Conservation (phyloP, 176 grass and related monocot species). For the Neostapfia colusana region DNA sequence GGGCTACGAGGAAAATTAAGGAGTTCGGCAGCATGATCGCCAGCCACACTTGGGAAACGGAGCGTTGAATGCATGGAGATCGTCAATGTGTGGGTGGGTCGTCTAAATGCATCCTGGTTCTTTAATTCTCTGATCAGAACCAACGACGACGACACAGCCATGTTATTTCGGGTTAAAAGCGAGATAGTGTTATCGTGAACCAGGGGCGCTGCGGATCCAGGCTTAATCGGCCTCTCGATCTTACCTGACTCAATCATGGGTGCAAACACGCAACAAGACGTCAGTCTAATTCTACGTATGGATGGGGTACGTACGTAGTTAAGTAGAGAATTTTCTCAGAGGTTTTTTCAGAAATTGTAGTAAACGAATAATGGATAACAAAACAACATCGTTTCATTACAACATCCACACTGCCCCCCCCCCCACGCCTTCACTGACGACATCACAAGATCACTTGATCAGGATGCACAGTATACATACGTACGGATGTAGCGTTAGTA, state of each 20-base stretch:
- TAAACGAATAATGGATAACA: no score
- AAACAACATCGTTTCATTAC: no score
- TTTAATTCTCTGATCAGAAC: no score
- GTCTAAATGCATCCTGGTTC: no score
- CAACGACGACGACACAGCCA: constrained; percentile 25
- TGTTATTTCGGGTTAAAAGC: neutral
- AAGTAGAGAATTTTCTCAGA: no score
- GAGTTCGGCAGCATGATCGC: neutral
- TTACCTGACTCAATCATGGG: neutral
- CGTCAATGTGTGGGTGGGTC: neutral
- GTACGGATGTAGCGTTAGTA: neutral
- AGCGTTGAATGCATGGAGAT: neutral
- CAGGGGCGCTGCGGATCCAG: neutral
- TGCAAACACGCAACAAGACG: no score
- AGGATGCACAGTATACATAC: neutral
- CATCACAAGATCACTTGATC: neutral
- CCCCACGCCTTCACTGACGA: neutral
- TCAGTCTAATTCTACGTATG: no score
- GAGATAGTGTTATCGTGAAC: neutral
- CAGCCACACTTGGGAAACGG: neutral
- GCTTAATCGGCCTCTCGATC: neutral
- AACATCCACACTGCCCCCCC: no score
- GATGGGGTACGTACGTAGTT: no score
- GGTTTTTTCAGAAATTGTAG: no score
- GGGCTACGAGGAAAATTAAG: neutral